Base-by-base conservation (phyloP, 2,329 filamentous ascomycete genomes). In the Colletotrichum coccodes region DNA sequence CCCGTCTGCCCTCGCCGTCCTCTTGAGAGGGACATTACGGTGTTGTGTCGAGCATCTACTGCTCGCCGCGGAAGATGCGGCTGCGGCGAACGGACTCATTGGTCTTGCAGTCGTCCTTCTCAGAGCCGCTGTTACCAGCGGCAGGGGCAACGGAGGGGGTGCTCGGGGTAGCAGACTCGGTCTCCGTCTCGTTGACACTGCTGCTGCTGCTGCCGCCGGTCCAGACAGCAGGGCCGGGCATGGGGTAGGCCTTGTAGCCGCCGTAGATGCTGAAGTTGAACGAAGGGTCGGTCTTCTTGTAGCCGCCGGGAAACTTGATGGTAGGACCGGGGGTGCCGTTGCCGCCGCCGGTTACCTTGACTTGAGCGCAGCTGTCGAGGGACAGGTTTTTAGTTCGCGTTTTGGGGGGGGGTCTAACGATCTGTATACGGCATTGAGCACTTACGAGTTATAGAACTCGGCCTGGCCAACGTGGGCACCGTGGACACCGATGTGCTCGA, bases 401-500 rank as follows among this genome's bases (percentile, higher is more conserved):
- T 75, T 71, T 40, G 73, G 71, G 68, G 73, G 68, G 54, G 71
- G 70, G 53, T 70, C 71, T 57, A 73, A 70, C 12, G 72, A 72
- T 28, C 66, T 68, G 59, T 72, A 71, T 32, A 73, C 34, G 8
- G 5, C 1, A 21, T 4, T n/a, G 5, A 11, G 16, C 28, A 32
- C 47, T 32, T 4, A 50, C 26, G 47, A 50, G 28, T 50, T 50
- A 18, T 50, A 50, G 28, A 50, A 50, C 28, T 50, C 47, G 18
- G 47, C 47, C 47, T 50, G 47, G 8, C 47, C 14, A 21, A 6
- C 28, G 28, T 50, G 30, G 44, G 23, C 50, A 8, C 52, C 47
- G 28, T 50, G 47, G 57, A 42, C 21, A 72, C 72, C 78, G 60
- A 80, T 79, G 49, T 79, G 78, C 71, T 80, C 79, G 9, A 75